phyloP scores from a whole-genome alignment of 371 early-diverging fungal species.

The Saksenaea oblongispora region DNA sequence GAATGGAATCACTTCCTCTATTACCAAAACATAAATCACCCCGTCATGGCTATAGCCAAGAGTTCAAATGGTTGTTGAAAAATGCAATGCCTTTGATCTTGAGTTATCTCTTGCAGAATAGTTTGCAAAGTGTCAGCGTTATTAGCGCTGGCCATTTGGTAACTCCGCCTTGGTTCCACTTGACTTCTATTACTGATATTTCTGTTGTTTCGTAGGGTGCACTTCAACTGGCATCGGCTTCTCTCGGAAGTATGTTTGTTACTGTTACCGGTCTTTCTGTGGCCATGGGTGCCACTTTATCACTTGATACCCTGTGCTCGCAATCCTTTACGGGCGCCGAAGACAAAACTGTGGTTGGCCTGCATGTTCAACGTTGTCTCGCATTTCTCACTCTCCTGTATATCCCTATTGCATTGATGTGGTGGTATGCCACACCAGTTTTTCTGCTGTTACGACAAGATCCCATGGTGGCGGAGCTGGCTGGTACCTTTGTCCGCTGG shows the following conservation, averaged over 20 bases:
- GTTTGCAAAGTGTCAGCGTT: constrained; percentile 59
- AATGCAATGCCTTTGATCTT: constrained; percentile 56
- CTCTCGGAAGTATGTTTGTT: constrained; percentile 78
- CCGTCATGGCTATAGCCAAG: constrained; percentile 6
- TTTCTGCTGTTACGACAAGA: constrained; percentile 44
- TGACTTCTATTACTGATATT: constrained; percentile 7
- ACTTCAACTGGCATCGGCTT: constrained; percentile 75
- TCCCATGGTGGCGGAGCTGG: constrained; percentile 28
- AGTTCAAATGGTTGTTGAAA: constrained; percentile 42
- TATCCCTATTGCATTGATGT: constrained; percentile 67
- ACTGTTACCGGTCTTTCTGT: constrained; percentile 84
- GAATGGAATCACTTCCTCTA: not conserved
- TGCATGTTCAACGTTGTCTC: constrained; percentile 82
- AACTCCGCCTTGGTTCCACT: constrained; percentile 12
- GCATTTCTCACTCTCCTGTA: constrained; percentile 63
- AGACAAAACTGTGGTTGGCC: constrained; percentile 70
- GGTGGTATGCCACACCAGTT: constrained; percentile 67
- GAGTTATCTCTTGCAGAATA: constrained; percentile 65
- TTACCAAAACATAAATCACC: constrained; percentile 1
- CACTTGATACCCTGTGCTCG: constrained; percentile 87
- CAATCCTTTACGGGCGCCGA: constrained; percentile 76
- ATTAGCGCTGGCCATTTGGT: constrained; percentile 60
- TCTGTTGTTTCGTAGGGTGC: constrained; percentile 28
- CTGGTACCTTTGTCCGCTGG: constrained; percentile 57
- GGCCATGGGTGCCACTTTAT: constrained; percentile 75